Conservation (phyloP, 2,329 filamentous ascomycete species). For the Penicillium hordei region DNA sequence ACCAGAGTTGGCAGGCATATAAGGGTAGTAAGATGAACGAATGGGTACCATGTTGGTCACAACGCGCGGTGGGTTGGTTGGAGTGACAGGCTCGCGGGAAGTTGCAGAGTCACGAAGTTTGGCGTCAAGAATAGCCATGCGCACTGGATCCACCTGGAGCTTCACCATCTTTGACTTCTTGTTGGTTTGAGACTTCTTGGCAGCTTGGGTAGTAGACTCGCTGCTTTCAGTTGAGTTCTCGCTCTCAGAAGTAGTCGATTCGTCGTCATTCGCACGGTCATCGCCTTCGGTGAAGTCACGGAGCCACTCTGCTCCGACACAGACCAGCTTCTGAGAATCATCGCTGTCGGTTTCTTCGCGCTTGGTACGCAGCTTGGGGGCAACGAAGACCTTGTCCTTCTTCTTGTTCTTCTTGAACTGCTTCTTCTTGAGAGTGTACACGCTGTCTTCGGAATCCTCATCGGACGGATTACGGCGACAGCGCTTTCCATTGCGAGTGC, state of each 20-base stretch:
- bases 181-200: background rate
- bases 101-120: background rate
- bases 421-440: background rate
- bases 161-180: constrained; percentile 2
- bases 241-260: background rate
- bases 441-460: background rate
- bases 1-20: background rate
- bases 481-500: background rate
- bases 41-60: background rate
- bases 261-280: background rate
- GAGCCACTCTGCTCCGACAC: background rate
- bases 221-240: background rate
- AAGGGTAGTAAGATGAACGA: background rate
- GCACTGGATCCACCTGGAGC: background rate
- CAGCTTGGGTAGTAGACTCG: background rate
- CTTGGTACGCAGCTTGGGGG: background rate
- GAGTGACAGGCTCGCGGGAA: background rate
- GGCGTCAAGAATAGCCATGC: background rate
- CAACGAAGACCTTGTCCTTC: background rate
- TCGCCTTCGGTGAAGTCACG: background rate
- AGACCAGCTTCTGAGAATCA: constrained; percentile 17
- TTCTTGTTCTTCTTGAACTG: background rate
- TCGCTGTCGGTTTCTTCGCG: background rate
- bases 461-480: background rate
- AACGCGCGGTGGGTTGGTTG: background rate